Conservation (phyloP, 805 yeast genomes). For the Wickerhamiella domercqiae region DNA sequence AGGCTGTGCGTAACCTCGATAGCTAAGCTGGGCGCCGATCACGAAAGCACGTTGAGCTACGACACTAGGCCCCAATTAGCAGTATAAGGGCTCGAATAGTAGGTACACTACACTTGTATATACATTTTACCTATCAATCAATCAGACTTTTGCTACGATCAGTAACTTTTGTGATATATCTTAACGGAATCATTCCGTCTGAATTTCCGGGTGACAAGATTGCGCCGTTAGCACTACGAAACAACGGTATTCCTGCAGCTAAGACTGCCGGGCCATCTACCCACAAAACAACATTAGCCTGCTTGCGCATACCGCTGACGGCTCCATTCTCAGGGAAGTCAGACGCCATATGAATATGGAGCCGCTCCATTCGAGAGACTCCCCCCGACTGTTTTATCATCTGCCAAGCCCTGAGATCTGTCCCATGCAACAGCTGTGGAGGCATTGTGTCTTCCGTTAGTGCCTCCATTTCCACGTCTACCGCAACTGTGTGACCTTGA, state of each 20-base stretch:
- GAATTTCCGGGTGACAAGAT: constrained; percentile 48
- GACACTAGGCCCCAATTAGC: no score
- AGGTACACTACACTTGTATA: no score
- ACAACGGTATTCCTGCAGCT: constrained; percentile 34
- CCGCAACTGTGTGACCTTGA: constrained; percentile 73
- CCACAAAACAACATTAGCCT: constrained; percentile 42
- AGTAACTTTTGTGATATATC: constrained; percentile 31
- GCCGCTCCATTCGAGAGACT: constrained; percentile 52
- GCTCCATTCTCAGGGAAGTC: constrained; percentile 36
- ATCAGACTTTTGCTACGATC: no score
- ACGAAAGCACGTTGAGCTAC: no score
- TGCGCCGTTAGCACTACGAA: constrained; percentile 58
- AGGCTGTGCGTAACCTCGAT: no score
- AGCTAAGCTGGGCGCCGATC: no score
- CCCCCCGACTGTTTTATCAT: constrained; percentile 39
- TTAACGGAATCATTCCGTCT: constrained; percentile 34
- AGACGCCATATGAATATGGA: constrained; percentile 75
- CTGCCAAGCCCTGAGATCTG: constrained; percentile 35
- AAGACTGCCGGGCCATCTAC: constrained; percentile 40
- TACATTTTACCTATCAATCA: no score
- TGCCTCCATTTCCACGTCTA: constrained; percentile 29
- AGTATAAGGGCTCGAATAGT: no score
- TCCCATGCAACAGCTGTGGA: constrained; percentile 71
- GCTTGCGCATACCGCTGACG: constrained; percentile 60
- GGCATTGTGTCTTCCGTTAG: constrained; percentile 26